A percentile compares a stretch with the other conserved stretches of the same genome.
phyloP scores from a whole-genome alignment of 2,329 filamentous ascomycete species.

The Fusarium keratoplasticum region DNA sequence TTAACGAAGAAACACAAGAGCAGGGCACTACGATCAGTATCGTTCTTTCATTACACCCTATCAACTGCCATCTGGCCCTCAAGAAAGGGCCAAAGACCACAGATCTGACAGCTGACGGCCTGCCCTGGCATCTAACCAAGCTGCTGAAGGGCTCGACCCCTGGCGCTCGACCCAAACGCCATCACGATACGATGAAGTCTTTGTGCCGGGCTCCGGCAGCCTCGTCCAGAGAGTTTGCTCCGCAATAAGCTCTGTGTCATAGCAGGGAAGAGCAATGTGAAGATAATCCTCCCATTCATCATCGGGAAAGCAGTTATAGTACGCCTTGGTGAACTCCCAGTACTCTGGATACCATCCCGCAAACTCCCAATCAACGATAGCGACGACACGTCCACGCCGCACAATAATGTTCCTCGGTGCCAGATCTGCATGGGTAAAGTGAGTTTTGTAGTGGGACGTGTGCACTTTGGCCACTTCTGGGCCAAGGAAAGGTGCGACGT shows the following conservation, averaged over 20 bases:
- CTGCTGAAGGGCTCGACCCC: slow-evolving; percentile 36
- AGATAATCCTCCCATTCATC: slow-evolving; percentile 39
- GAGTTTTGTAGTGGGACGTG: not conserved
- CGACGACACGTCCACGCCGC: slow-evolving; percentile 37
- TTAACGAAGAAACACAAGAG: not conserved
- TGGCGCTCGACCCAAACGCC: slow-evolving; percentile 5
- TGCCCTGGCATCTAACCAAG: slow-evolving; percentile 39
- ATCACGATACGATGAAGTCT: slow-evolving; percentile 11
- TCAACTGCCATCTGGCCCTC: slow-evolving; percentile 1
- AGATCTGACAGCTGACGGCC: slow-evolving; percentile 29
- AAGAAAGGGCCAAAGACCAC: slow-evolving; percentile 32
- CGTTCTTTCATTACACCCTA: not conserved
- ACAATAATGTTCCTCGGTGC: slow-evolving; percentile 46
- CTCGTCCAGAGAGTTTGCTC: slow-evolving; percentile 38
- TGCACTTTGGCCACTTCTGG: slow-evolving; percentile 41
- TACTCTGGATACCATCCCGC: slow-evolving; percentile 52
- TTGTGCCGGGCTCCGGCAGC: slow-evolving; percentile 37
- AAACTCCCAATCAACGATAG: slow-evolving; percentile 49
- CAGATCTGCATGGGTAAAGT: slow-evolving; percentile 44
- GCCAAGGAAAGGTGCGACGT: slow-evolving; percentile 38
- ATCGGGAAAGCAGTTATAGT: slow-evolving; percentile 34
- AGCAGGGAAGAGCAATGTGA: slow-evolving; percentile 32
- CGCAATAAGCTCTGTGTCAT: slow-evolving; percentile 41
- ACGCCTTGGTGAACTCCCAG: slow-evolving; percentile 48
- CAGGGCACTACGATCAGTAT: too few relatives aligned